Evolutionary conservation across 2,329 filamentous ascomycete genomes (phyloP).

Genomic region (Trichoderma brevicompactum): DNA sequence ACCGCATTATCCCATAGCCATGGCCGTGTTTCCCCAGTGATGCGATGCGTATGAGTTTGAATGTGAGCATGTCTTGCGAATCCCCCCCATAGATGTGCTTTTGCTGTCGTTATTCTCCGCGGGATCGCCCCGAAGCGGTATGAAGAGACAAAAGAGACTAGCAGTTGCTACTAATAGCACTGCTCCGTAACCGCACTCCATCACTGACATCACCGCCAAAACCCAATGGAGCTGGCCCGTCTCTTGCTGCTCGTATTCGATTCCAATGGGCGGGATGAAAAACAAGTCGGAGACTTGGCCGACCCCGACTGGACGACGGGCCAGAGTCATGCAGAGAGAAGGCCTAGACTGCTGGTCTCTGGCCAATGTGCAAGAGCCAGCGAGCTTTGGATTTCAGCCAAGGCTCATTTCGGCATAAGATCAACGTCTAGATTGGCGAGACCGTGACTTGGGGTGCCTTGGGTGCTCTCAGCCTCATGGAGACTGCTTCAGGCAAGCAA

Average conservation of each 20-base stretch:
- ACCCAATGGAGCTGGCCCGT: slow-evolving; percentile 6
- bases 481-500: slow-evolving; percentile 11
- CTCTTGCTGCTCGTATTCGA: slow-evolving; percentile 22
- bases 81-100: not conserved
- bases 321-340: not conserved
- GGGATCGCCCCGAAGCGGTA: slow-evolving; percentile 15
- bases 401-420: slow-evolving; percentile 19
- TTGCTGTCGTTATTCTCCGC: slow-evolving; percentile 1
- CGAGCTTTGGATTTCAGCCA: slow-evolving; percentile 10
- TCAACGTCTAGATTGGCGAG: slow-evolving; percentile 26
- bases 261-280: not conserved
- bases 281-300: slow-evolving; percentile 10
- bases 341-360: not conserved
- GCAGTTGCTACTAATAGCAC: not conserved
- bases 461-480: slow-evolving; percentile 14
- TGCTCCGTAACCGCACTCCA: slow-evolving; percentile 1
- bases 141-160: not conserved
- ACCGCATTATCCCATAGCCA: slow-evolving; percentile 12
- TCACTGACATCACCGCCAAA: slow-evolving; percentile 16
- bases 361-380: not conserved
- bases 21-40: not conserved
- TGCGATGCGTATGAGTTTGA: not conserved
- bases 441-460: not conserved
- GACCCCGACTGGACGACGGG: not conserved
- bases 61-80: slow-evolving; percentile 9